Percentiles rank a stretch among this genome's conserved stretches.
These are phyloP conservation scores for Patellifolia procumbens DNA, from an alignment of 179 eudicot genomes.

Conservation along the genomic window DNA sequence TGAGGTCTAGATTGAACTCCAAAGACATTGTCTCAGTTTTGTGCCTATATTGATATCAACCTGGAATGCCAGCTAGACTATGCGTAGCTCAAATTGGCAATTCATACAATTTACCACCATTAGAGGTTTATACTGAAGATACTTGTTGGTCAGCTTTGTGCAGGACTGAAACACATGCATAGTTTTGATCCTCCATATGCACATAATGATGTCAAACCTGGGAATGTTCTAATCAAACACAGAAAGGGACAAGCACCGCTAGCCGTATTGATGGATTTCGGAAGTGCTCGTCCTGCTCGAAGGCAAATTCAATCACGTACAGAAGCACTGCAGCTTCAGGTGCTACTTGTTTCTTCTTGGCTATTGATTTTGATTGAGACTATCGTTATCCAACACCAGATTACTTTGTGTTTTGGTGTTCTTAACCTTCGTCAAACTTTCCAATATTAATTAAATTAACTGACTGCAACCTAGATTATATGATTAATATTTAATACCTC, in stretches of 20 bases:
- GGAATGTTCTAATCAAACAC: slow-evolving; percentile 80
- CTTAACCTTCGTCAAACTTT: too few relatives aligned
- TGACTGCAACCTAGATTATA: background rate
- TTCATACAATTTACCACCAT: background rate
- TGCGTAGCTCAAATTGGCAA: background rate
- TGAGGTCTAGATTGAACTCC: background rate
- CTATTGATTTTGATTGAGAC: background rate
- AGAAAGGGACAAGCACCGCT: slow-evolving; percentile 81
- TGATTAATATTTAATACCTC: too few relatives aligned
- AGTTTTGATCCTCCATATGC: slow-evolving; percentile 87
- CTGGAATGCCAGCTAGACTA: slow-evolving; percentile 46
- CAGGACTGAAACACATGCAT: slow-evolving; percentile 96
- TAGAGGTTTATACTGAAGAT: slow-evolving; percentile 5
- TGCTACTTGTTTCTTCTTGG: slow-evolving; percentile 21
- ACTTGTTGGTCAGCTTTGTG: slow-evolving; percentile 62
- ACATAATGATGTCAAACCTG: slow-evolving; percentile 96
- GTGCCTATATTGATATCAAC: slow-evolving; percentile 78
- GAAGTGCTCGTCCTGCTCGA: slow-evolving; percentile 95
- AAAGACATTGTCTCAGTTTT: slow-evolving; percentile 39
- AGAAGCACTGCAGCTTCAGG: slow-evolving; percentile 95
- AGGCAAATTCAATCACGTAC: slow-evolving; percentile 84
- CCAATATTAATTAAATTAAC: background rate
- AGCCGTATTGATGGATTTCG: slow-evolving; percentile 91
- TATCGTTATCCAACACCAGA: too few relatives aligned
- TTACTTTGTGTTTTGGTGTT: too few relatives aligned